Evolutionary conservation across 2,329 filamentous ascomycete genomes (phyloP), one percentile per base, ranked within the genome.

Genomic region (Aureobasidium namibiae): DNA sequence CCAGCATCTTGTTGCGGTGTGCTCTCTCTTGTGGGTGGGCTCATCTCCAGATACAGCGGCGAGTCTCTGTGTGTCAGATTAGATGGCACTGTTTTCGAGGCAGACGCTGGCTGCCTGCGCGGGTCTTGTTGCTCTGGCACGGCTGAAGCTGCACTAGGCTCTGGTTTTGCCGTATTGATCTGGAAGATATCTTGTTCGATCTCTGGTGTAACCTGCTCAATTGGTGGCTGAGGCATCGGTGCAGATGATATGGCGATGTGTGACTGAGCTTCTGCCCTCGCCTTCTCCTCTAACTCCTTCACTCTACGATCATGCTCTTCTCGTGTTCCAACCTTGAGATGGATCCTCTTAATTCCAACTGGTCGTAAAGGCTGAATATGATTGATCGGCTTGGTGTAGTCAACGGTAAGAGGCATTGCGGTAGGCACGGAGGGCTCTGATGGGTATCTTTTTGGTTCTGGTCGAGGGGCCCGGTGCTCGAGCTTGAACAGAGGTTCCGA

Each of bases 291-390:
- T 8, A 74, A 75, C 29, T 71, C 70, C 49, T 63, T 67, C 41
- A 67, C 62, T 57, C 67, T 69, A 3, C 66, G 66, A 48, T 82
- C 79, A 61, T 84, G 75, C 65, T 84, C 81, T 65, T 84, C 81
- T 23, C 77, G 77, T 0, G 80, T 75, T 0, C 80, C 80, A 54
- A 85, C 73, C 62, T 82, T 84, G 49, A 86, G 67, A 23, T 82
- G 84, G 58, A 86, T 80, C 29, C 79, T 79, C 66, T 80, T 81
- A n/a, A 56, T 45, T 3, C 50, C 45, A 10, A 29, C 50, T 10
- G 56, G 36, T 24, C 50, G 34, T 4, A 60, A 36, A 7, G 59
- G 59, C 29, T 60, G 59, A 3, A 60, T 63, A 16, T 52, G 53
- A 18, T 59, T 59, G 49, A 57, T 56, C 0, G 59, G 54, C 26